phyloP scores from a whole-genome alignment of 176 grass and related monocot species.

The Paspalum notatum region DNA sequence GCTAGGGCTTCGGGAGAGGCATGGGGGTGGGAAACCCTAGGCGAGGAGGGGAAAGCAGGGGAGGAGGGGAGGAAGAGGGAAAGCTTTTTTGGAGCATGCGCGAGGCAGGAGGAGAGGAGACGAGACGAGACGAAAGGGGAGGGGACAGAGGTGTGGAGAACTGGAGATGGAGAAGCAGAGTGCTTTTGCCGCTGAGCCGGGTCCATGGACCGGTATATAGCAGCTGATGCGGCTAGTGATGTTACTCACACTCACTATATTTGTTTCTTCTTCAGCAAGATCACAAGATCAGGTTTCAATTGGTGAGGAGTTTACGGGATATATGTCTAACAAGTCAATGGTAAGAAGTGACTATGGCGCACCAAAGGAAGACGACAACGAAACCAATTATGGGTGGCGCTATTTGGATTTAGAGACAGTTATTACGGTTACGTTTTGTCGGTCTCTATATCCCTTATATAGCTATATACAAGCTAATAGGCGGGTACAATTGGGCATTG shows the following conservation, averaged over 20 bases:
- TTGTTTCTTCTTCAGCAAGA: not conserved
- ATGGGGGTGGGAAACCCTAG: constrained; percentile 63
- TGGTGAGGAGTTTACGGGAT: not conserved
- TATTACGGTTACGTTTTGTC: too few relatives aligned
- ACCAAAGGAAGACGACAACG: not conserved
- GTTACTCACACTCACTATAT: not conserved
- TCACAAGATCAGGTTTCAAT: not conserved
- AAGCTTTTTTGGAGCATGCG: constrained; percentile 59
- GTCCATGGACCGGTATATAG: constrained; percentile 34
- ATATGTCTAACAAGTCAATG: not conserved
- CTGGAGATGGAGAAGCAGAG: constrained; percentile 21
- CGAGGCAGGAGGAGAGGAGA: constrained; percentile 3
- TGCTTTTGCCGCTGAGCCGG: constrained; percentile 34
- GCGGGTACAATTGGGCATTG: too few relatives aligned
- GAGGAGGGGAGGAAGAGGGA: not conserved
- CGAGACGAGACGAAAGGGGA: not conserved
- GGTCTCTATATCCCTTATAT: too few relatives aligned
- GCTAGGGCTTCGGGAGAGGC: constrained; percentile 31
- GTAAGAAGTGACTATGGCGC: accelerated
- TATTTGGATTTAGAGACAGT: not conserved
- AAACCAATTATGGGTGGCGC: not conserved
- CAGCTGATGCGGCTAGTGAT: not conserved
- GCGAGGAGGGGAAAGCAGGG: constrained; percentile 31
- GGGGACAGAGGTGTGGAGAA: not conserved
- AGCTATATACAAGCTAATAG: too few relatives aligned